phyloP scores from a whole-genome alignment of 2,329 filamentous ascomycete genomes.

The Beauveria bassiana region DNA sequence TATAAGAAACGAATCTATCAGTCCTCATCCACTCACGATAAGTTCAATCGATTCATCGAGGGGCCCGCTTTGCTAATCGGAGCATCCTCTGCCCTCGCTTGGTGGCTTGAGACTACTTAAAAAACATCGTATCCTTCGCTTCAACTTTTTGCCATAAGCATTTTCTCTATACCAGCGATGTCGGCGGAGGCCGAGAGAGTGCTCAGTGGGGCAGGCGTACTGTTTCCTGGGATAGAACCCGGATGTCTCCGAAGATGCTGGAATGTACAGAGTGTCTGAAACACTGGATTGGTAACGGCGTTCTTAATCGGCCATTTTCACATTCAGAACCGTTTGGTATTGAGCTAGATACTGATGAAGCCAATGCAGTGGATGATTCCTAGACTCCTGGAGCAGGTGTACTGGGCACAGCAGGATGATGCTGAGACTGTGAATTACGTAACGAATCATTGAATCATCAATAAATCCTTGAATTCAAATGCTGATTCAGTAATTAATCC shows the following conservation, averaged over 20 bases:
- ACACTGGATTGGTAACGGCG: neutral
- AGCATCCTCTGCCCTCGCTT: neutral
- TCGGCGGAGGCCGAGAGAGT: constrained; percentile 1
- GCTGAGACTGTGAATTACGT: neutral
- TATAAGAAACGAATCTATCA: constrained; percentile 1
- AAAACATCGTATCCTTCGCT: neutral
- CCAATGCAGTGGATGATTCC: neutral
- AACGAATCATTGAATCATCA: neutral
- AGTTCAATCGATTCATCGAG: constrained; percentile 1
- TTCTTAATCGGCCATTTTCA: neutral
- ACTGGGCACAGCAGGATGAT: neutral
- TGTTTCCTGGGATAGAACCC: neutral
- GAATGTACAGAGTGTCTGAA: constrained; percentile 1
- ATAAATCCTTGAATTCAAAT: neutral
- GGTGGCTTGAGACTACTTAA: constrained; percentile 5
- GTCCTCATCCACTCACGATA: neutral
- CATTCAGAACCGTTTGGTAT: neutral
- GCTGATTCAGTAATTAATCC: neutral
- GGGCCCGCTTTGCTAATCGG: neutral
- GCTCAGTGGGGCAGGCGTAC: neutral
- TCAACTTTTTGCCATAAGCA: neutral
- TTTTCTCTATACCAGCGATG: neutral
- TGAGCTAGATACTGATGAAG: neutral
- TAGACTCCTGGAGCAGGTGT: neutral
- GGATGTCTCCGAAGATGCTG: neutral